Evolutionary conservation across 1,284 basidiomycete genomes (phyloP).

Genomic region (Cronartium quercuum): DNA sequence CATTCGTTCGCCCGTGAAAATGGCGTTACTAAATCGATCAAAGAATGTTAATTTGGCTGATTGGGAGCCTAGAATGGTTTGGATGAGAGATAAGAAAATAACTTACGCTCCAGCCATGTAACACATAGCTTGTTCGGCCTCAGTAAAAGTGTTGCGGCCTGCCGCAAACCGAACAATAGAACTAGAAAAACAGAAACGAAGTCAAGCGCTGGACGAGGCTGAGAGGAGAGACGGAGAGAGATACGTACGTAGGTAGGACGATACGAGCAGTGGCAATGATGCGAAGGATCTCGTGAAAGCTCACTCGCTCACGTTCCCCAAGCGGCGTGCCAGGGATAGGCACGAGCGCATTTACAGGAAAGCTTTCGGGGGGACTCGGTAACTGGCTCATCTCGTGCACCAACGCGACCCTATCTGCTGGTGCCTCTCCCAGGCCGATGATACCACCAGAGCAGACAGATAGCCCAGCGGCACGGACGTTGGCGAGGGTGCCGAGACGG

Average conservation of each 20-base stretch:
- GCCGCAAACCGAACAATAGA: constrained; percentile 95
- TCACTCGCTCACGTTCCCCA: constrained; percentile 54
- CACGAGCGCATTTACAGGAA: constrained; percentile 90
- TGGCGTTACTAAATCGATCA: constrained; percentile 60
- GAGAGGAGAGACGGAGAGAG: not conserved
- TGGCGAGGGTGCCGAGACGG: constrained; percentile 76
- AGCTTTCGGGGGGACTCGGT: constrained; percentile 87
- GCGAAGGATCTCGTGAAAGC: constrained; percentile 72
- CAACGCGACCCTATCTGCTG: constrained; percentile 82
- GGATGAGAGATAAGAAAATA: not conserved
- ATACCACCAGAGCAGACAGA: constrained; percentile 97
- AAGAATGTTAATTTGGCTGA: not conserved
- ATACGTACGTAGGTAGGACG: constrained; percentile 63
- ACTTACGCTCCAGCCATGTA: constrained; percentile 83
- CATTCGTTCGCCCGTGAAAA: constrained; percentile 97
- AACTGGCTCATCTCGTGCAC: constrained; percentile 90
- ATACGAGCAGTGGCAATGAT: constrained; percentile 93
- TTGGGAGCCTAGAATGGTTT: not conserved
- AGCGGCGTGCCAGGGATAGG: constrained; percentile 59
- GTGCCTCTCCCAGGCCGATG: constrained; percentile 84
- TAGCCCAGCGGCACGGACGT: constrained; percentile 89
- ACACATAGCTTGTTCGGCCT: constrained; percentile 92
- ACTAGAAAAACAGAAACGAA: constrained; percentile 24
- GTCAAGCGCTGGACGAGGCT: not conserved
- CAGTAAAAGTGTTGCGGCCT: constrained; percentile 79